Base-by-base conservation (phyloP, 208 protist species). In the Trypanosoma melophagium region DNA sequence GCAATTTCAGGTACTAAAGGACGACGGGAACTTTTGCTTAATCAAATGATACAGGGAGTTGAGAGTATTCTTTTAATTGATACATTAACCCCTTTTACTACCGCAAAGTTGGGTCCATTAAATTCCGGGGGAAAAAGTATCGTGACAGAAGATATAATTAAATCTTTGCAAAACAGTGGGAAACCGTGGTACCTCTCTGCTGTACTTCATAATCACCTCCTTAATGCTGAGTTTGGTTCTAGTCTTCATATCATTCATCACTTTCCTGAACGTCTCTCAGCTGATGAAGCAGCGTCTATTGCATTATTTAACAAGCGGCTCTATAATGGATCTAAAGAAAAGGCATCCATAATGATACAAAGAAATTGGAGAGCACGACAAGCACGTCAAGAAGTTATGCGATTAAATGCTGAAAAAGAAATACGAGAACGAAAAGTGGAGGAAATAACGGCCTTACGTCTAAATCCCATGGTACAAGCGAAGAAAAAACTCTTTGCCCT, bases 201-300 rank as follows among this genome's bases (percentile, higher is more conserved):
- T 7, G 80, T 92, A 22, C 56, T 94, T 31, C 87, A 96, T 68
- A 72, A 87, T 44, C 79, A 89, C 40, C 74, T 96, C 31, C 56
- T 96, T 14, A 92, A 96, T 65, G 75, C 87, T 38, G 79, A 92
- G 54, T 89, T 81, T 68, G 90, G 87, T 24, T 94, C 90, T 12
- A 70, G 59, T 35, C 65, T 96, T 60, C 84, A 92, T 76, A 74
- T 94, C 58, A 68, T 94, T 64, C 81, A 96, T 58, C 86, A 83
- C 55, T 66, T 93, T 13, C 69, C 45, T 35, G 76, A 81, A 9
- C 74, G 54, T 54, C 76, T 91, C 69, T 79, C 81, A 8, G 76
- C 58, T 51, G 84, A 87, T 68, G 79, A 91, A 61, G 90, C 90
- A 17, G 90, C 90, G 5, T 76, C 90, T 1, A 66, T 90, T 38